These are phyloP conservation scores for Colletotrichum truncatum DNA, from an alignment of 2,329 filamentous ascomycete species.

Conservation along the genomic window DNA sequence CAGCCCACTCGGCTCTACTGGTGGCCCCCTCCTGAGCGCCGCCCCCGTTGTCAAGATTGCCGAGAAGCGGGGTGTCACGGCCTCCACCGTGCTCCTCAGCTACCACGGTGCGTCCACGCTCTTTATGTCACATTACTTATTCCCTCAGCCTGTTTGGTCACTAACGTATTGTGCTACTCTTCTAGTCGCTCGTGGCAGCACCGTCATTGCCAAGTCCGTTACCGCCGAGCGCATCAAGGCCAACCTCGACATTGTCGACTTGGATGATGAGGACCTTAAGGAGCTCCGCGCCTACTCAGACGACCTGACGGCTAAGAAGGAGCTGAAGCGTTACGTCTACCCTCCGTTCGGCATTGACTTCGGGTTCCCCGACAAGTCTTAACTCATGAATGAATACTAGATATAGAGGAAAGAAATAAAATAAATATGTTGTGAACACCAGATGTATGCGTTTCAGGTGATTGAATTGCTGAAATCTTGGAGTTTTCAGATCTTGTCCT, in stretches of 20 bases:
- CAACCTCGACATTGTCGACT: conserved; percentile 73
- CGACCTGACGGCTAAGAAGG: conserved; percentile 56
- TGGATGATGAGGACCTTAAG: conserved; percentile 71
- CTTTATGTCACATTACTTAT: neutral
- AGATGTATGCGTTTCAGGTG: too few species aligned
- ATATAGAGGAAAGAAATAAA: too few species aligned
- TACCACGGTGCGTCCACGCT: conserved; percentile 70
- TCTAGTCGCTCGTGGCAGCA: conserved; percentile 72
- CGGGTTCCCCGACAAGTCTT: conserved; percentile 75
- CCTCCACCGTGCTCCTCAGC: conserved; percentile 73
- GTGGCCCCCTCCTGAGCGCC: conserved; percentile 70
- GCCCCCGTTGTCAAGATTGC: conserved; percentile 71
- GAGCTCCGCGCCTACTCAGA: conserved; percentile 63
- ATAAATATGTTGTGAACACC: too few species aligned
- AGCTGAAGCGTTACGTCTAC: conserved; percentile 71
- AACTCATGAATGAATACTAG: neutral
- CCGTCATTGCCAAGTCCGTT: conserved; percentile 79
- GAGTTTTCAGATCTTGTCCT: too few species aligned
- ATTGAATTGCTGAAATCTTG: too few species aligned
- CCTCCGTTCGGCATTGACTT: conserved; percentile 75
- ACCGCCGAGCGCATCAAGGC: conserved; percentile 74
- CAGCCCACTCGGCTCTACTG: conserved; percentile 71
- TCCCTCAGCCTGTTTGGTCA: neutral
- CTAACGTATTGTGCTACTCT: neutral
- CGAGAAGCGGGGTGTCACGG: conserved; percentile 67